Percentiles rank a stretch among this genome's conserved stretches.
phyloP scores from a whole-genome alignment of 768 basidiomycete species.

The Phanerochaete carnosa region DNA sequence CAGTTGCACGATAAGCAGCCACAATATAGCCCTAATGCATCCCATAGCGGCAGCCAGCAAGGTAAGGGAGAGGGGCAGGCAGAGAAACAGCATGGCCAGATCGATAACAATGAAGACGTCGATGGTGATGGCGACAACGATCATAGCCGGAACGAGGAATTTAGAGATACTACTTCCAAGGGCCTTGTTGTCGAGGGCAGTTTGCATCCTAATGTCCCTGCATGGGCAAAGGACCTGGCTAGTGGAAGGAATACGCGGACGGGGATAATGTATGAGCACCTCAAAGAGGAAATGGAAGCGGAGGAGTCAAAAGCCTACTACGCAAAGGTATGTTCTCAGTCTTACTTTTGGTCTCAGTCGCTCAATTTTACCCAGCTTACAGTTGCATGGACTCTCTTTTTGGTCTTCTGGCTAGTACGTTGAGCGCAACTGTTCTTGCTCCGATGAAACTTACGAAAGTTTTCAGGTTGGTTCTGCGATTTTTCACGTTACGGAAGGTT shows the following conservation, averaged over 20 bases:
- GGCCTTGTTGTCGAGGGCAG: conserved; percentile 2
- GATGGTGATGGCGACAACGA: neutral
- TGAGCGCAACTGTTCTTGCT: neutral
- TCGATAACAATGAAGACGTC: neutral
- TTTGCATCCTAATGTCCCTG: conserved; percentile 11
- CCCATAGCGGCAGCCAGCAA: neutral
- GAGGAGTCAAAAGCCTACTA: conserved; percentile 54
- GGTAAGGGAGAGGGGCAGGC: neutral
- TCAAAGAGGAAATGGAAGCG: conserved; percentile 18
- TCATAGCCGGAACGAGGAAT: neutral
- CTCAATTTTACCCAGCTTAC: conserved; percentile 25
- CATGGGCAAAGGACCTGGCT: conserved; percentile 18
- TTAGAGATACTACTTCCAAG: neutral
- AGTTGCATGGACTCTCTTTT: conserved; percentile 58
- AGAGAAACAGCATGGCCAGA: neutral
- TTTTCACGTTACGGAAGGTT: conserved; percentile 66
- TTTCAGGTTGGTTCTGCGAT: conserved; percentile 62
- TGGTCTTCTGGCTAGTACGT: conserved; percentile 75
- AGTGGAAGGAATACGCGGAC: conserved; percentile 5
- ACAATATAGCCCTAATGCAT: too few relatives aligned
- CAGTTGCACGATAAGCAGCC: neutral
- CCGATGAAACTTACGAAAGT: neutral
- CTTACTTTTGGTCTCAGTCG: too few relatives aligned
- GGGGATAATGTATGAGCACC: conserved; percentile 14
- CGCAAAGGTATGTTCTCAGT: conserved; percentile 49